phyloP scores from a whole-genome alignment of 768 basidiomycete species.

The Hericium alpestre region DNA sequence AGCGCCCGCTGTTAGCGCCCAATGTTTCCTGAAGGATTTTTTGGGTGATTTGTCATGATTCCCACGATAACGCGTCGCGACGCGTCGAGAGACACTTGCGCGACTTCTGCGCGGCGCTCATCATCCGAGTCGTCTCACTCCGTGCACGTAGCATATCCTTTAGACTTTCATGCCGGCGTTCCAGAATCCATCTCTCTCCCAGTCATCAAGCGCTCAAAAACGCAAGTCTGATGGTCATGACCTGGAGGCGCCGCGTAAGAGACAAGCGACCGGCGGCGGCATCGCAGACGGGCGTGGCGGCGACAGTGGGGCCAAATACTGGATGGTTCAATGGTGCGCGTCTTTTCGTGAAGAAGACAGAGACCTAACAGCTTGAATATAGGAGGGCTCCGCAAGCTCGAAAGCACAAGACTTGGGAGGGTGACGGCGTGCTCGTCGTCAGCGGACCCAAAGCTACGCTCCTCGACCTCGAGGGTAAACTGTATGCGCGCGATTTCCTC shows the following conservation, averaged over 20 bases:
- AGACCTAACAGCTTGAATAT: background rate
- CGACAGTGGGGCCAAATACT: constrained; percentile 33
- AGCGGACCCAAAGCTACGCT: constrained; percentile 33
- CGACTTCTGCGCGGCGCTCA: background rate
- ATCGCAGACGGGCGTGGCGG: background rate
- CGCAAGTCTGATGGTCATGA: constrained; percentile 12
- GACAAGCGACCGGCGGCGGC: constrained; percentile 2
- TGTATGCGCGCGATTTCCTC: constrained; percentile 30
- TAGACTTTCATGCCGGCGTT: constrained; percentile 8
- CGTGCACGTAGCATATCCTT: background rate
- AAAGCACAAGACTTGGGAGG: constrained; percentile 91
- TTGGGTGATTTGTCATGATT: background rate
- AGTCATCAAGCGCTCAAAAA: constrained; percentile 8
- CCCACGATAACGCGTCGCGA: constrained; percentile 7
- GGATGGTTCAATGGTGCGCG: constrained; percentile 71
- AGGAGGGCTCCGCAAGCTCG: constrained; percentile 64
- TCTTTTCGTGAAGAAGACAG: background rate
- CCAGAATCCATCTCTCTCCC: constrained; percentile 1
- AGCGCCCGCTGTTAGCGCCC: background rate
- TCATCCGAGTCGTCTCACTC: background rate
- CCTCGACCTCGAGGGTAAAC: constrained; percentile 54
- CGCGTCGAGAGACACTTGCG: constrained; percentile 2
- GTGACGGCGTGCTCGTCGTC: constrained; percentile 58
- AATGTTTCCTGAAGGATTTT: background rate
- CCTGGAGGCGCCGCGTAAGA: background rate